Percentiles rank a stretch among this genome's conserved stretches.
phyloP scores from a whole-genome alignment of 345 rosid genomes.

The Aurinia saxatilis region DNA sequence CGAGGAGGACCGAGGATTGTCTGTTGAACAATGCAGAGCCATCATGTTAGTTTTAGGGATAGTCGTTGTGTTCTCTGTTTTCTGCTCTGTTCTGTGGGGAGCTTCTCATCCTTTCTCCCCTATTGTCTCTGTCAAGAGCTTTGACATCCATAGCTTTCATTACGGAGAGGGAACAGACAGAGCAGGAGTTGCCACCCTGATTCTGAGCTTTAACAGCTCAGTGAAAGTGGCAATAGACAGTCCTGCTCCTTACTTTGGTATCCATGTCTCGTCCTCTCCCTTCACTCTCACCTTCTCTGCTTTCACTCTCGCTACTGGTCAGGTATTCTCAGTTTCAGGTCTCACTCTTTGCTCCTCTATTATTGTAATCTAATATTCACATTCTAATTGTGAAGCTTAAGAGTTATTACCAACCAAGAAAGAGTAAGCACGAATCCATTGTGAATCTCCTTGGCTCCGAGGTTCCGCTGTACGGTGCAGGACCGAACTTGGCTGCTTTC shows the following conservation, averaged over 20 bases:
- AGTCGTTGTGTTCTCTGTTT: slow-evolving; percentile 43
- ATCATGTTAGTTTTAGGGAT: slow-evolving; percentile 44
- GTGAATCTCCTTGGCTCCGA: slow-evolving; percentile 43
- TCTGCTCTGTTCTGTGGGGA: slow-evolving; percentile 76
- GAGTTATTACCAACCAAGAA: slow-evolving; percentile 71
- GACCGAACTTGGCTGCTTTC: slow-evolving; percentile 39
- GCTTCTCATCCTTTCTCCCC: slow-evolving; percentile 68
- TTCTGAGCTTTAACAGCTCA: slow-evolving; percentile 62
- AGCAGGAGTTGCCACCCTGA: slow-evolving; percentile 72
- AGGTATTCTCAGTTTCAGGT: slow-evolving; percentile 33
- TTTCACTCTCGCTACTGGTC: slow-evolving; percentile 57
- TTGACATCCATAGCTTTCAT: slow-evolving; percentile 50
- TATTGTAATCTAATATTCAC: not conserved
- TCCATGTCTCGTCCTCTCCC: slow-evolving; percentile 59
- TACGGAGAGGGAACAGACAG: slow-evolving; percentile 69
- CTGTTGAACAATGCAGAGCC: slow-evolving; percentile 45
- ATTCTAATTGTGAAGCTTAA: slow-evolving; percentile 34
- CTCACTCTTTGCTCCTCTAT: not conserved
- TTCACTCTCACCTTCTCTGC: slow-evolving; percentile 58
- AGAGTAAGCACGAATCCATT: slow-evolving; percentile 44
- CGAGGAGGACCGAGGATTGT: slow-evolving; percentile 32
- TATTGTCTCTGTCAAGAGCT: slow-evolving; percentile 48
- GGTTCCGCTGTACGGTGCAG: slow-evolving; percentile 82
- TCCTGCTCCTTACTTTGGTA: slow-evolving; percentile 77
- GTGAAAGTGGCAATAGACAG: slow-evolving; percentile 52